Evolutionary conservation across 257 asterid genomes (phyloP).

Genomic region (Nicotiana undulata): DNA sequence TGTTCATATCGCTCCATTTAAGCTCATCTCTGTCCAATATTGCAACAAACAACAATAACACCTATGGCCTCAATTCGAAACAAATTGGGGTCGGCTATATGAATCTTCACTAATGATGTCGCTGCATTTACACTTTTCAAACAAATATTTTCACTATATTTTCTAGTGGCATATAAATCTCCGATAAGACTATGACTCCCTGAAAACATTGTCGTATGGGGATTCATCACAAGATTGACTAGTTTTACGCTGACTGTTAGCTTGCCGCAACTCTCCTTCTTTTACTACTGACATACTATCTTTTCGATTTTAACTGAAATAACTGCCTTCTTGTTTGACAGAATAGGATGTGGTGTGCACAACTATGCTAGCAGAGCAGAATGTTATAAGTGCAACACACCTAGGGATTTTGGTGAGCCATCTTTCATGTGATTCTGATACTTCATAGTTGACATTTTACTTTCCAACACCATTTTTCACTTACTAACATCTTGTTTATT

Average conservation of each 20-base stretch:
- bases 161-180: background rate
- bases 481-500: background rate
- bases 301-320: background rate
- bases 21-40: background rate
- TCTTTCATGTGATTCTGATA: background rate
- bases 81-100: background rate
- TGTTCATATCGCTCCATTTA: no score
- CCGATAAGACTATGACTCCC: no score
- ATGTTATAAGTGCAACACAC: constrained; percentile 62
- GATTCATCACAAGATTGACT: no score
- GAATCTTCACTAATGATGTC: background rate
- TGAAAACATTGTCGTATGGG: no score
- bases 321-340: constrained; percentile 7
- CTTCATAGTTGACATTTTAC: background rate
- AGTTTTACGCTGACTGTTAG: no score
- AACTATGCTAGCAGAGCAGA: constrained; percentile 72
- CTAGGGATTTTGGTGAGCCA: constrained; percentile 47
- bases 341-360: constrained; percentile 62
- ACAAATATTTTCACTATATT: background rate
- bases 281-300: background rate
- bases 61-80: no score
- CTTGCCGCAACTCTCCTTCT: no score
- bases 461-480: background rate
- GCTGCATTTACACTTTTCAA: no score
- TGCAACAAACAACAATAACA: no score